Base-by-base conservation (phyloP, 306 rosid species). In the Ormosia semicastrata region DNA sequence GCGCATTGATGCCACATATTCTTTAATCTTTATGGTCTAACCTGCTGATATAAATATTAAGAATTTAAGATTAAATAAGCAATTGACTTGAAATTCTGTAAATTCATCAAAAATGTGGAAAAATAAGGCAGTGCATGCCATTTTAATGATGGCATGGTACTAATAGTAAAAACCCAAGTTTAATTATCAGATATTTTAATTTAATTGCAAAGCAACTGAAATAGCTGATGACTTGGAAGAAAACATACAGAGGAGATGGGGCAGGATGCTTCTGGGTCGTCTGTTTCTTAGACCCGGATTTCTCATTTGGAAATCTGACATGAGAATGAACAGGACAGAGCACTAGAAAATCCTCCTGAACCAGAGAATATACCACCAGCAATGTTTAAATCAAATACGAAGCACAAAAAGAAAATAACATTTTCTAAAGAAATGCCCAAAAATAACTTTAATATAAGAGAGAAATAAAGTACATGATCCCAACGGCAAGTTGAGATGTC, bases 301-400 rank as follows among this genome's bases (percentile, higher is more conserved):
- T 89, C 87, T 95, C 99, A 56, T 59, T 64, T 36, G 99, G 99
- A 84, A 95, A 93, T 75, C 34, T 88, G 68, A 60, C 77, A 29
- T 82, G 77, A 73, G 91, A 71, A 88, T 95, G 99, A 29, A 73
- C 71, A 52, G 99, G 94, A 81, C 99, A 95, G 43, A 95, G 94
- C 90, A 95, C 50, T 53, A 93, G 94, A 85, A 64, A 95, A 70
- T 84, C 73, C 53, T 82, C 96, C 99, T 95, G 91, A 52, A 37
- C 58, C 73, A 81, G 49, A 75, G 47, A 77, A 72, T 4, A 77
- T 67, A 43, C n/a, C 43, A 76, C 58, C 33, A 74, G 13, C 54
- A 64, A 39, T 54, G 72, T 77, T 70, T 37, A 78, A 63, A 59
- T 14, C 66, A 70, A 73, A 71, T n/a, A 81, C 52, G 62, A 66